Evolutionary conservation across 495 filamentous ascomycete genomes (phyloP), one percentile per base, ranked within the genome.

Genomic region (Xylaria venustula): DNA sequence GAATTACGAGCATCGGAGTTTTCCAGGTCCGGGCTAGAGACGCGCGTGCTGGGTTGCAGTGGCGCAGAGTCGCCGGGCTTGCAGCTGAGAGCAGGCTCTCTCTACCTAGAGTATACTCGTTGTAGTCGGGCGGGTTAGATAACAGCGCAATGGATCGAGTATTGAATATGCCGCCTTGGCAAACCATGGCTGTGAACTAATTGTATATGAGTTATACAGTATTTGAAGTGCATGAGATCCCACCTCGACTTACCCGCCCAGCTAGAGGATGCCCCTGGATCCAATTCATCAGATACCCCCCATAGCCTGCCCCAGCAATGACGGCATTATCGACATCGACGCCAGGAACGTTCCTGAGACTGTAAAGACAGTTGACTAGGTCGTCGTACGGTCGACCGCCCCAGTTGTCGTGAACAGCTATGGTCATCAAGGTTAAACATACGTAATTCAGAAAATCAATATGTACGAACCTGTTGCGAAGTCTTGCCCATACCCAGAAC

Each of bases 271-370:
- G 64, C 0, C 67, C 68, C 28, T 68, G 62, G 19, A 71, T 56
- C 68, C 69, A 70, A 51, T 67, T 69, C 9, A 68, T 49, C 67
- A 75, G 54, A 41, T 73, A 72, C 28, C 67, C 67, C 26, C 67
- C 67, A 50, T 64, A 67, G 11, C 67, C 64, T 14, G 15, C 41
- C 2, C 70, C 70, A 7, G 61, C 62, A 5, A 67, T 58, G 12
- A 68, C 50, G 9, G 65, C 68, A 40, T 67, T 68, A 37, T 64
- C 48, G 23, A 58, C 64, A 50, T 73, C 72, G 47, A 75, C 47
- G 20, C 62, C 64, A 9, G 70, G 64, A 12, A 67, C 28, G 1
- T 50, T 28, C 34, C 65, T 40, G 1, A 73, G 62, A 30, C 65
- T 60, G 3, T 71, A 55, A 50, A 71, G 59, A 58, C 71, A 71